Evolutionary conservation across 129 eudicot genomes (phyloP), one percentile per base, ranked within the genome.

Genomic region (Arctium lappa): DNA sequence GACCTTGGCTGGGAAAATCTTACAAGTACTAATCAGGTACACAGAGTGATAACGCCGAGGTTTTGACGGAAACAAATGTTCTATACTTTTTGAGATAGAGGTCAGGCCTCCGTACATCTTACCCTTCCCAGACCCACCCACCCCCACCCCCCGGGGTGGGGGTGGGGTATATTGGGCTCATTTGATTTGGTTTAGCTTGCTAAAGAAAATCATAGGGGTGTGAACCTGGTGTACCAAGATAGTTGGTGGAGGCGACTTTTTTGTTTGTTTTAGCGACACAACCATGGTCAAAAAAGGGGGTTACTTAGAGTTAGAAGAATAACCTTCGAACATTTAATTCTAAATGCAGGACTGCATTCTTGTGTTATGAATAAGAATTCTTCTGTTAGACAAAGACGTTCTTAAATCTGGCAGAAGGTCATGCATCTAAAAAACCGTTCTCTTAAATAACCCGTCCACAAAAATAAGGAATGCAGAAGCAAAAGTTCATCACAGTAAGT

Each of bases 191-290:
- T 44, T 44, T 44, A 8, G 2, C 12, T 8, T 44, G 83, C 56
- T 62, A 80, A 71, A 71, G 80, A 34, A 79, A 50, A 34, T 62
- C 9, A 8, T 72, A 81, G 16, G 15, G 31, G 29, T 50, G 72
- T 68, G 75, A 38, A 7, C 76, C 39, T 71, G 71, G 53, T 72
- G 71, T 34, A 46, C 77, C 53, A 74, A 60, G 74, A 73, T 74
- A 22, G 27, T 22, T 22, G 70, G 80, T 12, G 18, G 8, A 11
- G 77, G 50, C 32, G 15, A 8, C 76, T 37, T 46, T 69, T 12
- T 71, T 32, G 56, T 72, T 72, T 44, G 50, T 44, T 44, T 44
- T 44, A 44, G 12, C 10, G 12, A 44, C 48, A 5, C 63, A 6
- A 53, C 66, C 29, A 60, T 5, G 68, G 68, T 60, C 18, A 60